phyloP scores from a whole-genome alignment of 495 filamentous ascomycete genomes.

The Aspergillus saccharolyticus region DNA sequence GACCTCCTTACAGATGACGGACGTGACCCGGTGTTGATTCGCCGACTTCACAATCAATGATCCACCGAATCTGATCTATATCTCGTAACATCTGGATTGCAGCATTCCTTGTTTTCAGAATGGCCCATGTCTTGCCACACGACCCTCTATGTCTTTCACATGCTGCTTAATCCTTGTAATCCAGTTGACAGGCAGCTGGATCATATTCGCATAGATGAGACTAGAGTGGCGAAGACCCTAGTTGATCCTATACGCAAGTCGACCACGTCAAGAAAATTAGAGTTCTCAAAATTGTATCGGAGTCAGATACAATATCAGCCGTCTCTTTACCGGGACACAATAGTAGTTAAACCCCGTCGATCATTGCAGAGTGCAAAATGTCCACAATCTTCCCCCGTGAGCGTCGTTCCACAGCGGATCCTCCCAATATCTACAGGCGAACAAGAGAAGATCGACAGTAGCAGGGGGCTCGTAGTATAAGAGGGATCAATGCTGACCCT shows the following conservation, averaged over 20 bases:
- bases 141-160: background rate
- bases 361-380: background rate
- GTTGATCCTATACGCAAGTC: background rate
- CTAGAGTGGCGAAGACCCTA: background rate
- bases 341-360: background rate
- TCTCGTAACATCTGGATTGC: background rate
- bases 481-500: background rate
- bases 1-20: background rate
- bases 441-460: constrained; percentile 2
- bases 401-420: constrained; percentile 11
- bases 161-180: background rate
- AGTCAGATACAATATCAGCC: background rate
- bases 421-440: constrained; percentile 1
- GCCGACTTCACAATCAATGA: background rate
- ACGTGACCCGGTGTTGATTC: background rate
- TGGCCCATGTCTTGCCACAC: background rate
- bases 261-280: background rate
- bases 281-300: background rate
- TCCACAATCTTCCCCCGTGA: background rate
- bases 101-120: background rate
- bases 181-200: background rate
- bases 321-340: background rate
- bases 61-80: background rate
- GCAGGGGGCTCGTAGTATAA: background rate
- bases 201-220: background rate